Base-by-base conservation (phyloP, 1,139 yeast species). In the Pichia sp. region DNA sequence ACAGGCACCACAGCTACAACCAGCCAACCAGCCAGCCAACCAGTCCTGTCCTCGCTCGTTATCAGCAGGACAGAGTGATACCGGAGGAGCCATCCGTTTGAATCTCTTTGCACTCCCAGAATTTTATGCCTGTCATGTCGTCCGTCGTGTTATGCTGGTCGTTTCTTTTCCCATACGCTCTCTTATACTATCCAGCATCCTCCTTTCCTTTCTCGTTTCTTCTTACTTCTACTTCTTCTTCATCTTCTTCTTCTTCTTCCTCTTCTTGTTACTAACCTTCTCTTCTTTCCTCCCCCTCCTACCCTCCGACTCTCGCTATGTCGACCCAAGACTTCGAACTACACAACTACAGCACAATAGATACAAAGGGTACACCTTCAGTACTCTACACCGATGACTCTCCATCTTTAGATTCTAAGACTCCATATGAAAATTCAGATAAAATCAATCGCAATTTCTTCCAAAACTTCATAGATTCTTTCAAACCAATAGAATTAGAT, bases 401-500 rank as follows among this genome's bases (percentile, higher is more conserved):
- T 9, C 21, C 20, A 19, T 36, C 43, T 5, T 9, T 34, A 8
- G 41, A 32, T 7, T 26, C 31, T 7, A 40, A 40, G 21, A 15
- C 20, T 26, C 31, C 40, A 12, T 35, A 38, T 28, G 6, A 31
- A n/a, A 15, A 22, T 31, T 30, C 17, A 19, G 58, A 17, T 54
- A 52, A n/a, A 26, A 23, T 22, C 17, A 34, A 44, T 25, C 41
- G 6, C 26, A 37, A 44, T 7, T 41, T 39, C 25, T 43, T 40
- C 19, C 36, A 28, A 18, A 30, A 41, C 21, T 50, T 50, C 18
- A 25, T 40, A 12, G 48, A 50, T 38, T 35, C 46, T 21, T 50
- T 50, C 18, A 48, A 45, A 30, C 38, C 31, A 26, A 31, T 43
- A 3, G 44, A 43, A 15, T 14, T 44, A 11, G 48, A 34, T 11